Evolutionary conservation across 768 basidiomycete species (phyloP), one percentile per base, ranked within the genome.

Genomic region (Hebeloma cylindrosporum): DNA sequence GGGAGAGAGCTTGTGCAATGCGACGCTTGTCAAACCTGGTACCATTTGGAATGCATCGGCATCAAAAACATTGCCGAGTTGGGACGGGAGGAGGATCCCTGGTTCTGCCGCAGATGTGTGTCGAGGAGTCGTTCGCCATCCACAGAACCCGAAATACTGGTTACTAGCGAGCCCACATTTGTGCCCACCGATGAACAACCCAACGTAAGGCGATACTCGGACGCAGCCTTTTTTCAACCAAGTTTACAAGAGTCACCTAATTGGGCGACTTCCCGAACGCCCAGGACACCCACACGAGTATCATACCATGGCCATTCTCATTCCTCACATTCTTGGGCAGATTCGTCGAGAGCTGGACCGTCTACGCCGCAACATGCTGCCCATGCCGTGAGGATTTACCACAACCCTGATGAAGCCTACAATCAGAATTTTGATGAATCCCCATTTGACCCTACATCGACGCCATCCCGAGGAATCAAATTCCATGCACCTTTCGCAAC

Each of bases 1-100:
- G 88, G 83, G 3, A 70, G 83, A n/a, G 77, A 81, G 46, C 72
- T 88, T 34, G 90, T 92, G 23, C 89, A 90, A 56, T 93, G 89
- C 53, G 88, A 92, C 54, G 72, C 74, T 3, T 93, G 89, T 61
- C 71, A 79, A 59, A 82, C 72, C 11, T 93, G 89, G 89, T 91
- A 85, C 59, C 89, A 93, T 63, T 72, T 89, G 23, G 66, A 78
- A 32, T 93, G 89, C 62, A 82, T 92, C 27, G 88, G 87, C 40
- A 85, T 92, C 53, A 66, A 65, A 40, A 74, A 71, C 53, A 73
- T 79, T 25, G 64, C 73, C 8, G 81, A 88, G 40, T 69, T 91
- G 11, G 89, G 87, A 5, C 75, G 65, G 37, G 86, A 88, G 57
- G 85, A 89, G 54, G 87, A 89, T 53, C 80, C 80, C 1, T 93